phyloP scores from a whole-genome alignment of 2,329 filamentous ascomycete genomes.

The Phialemonium atrogriseum region DNA sequence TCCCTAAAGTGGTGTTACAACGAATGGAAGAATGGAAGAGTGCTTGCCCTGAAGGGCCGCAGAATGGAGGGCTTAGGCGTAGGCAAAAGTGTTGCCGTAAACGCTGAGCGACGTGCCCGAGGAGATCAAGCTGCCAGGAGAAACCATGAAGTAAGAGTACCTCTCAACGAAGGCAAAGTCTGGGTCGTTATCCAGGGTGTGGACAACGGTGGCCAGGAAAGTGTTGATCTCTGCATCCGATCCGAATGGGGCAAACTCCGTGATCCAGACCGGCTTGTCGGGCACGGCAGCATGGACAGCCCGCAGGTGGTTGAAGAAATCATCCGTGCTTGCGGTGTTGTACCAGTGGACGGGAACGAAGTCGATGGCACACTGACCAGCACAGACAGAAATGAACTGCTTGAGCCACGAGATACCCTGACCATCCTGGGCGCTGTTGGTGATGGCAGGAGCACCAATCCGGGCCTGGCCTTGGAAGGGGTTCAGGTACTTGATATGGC shows the following conservation, averaged over 20 bases:
- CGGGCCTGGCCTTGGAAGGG: constrained; percentile 42
- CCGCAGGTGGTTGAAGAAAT: constrained; percentile 47
- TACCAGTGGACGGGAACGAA: constrained; percentile 61
- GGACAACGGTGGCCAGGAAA: constrained; percentile 43
- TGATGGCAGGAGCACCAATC: constrained; percentile 53
- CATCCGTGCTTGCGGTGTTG: constrained; percentile 34
- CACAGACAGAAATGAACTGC: constrained; percentile 43
- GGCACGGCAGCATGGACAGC: constrained; percentile 36
- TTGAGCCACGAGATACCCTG: constrained; percentile 49
- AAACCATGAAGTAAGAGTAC: constrained; percentile 51
- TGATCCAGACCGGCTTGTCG: constrained; percentile 51
- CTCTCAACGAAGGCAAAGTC: constrained; percentile 40
- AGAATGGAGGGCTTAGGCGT: constrained; percentile 19
- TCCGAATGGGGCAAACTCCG: constrained; percentile 52
- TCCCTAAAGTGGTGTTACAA: constrained; percentile 8
- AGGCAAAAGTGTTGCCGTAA: constrained; percentile 42
- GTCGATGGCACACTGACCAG: constrained; percentile 43
- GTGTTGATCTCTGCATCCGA: constrained; percentile 30
- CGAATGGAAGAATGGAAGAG: constrained; percentile 9
- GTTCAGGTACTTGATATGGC: constrained; percentile 47
- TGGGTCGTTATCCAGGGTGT: constrained; percentile 36
- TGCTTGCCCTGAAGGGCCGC: background rate
- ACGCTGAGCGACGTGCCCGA: constrained; percentile 30
- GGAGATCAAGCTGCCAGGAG: constrained; percentile 31
- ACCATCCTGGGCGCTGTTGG: constrained; percentile 43